Evolutionary conservation across 2,329 filamentous ascomycete species (phyloP).

Genomic region (Metarhizium rileyi): DNA sequence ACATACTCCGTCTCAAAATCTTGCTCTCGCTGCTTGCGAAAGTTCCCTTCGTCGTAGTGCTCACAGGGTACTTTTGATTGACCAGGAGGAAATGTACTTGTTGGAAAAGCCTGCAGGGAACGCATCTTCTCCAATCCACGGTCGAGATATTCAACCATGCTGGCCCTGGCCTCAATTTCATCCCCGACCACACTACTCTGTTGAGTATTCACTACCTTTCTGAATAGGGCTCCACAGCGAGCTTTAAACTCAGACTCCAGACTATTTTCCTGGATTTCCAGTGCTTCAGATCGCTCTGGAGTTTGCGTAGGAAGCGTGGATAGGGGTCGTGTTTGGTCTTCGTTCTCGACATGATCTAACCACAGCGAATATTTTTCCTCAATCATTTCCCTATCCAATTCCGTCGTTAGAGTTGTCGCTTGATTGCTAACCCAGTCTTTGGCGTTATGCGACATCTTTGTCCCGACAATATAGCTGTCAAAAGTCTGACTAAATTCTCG

Average conservation of each 20-base stretch:
- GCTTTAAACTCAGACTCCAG: slow-evolving; percentile 40
- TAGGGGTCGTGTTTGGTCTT: slow-evolving; percentile 28
- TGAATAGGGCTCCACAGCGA: slow-evolving; percentile 35
- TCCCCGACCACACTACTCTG: slow-evolving; percentile 17
- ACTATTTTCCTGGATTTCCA: slow-evolving; percentile 35
- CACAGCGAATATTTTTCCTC: slow-evolving; percentile 34
- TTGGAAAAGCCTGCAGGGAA: slow-evolving; percentile 10
- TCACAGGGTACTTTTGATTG: slow-evolving; percentile 20
- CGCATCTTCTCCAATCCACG: slow-evolving; percentile 36
- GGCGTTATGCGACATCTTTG: slow-evolving; percentile 31
- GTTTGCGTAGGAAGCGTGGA: slow-evolving; percentile 29
- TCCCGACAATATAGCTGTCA: slow-evolving; percentile 37
- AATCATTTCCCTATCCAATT: slow-evolving; percentile 17
- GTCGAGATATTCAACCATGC: slow-evolving; percentile 39
- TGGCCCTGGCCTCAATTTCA: slow-evolving; percentile 34
- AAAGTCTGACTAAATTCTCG: slow-evolving; percentile 45
- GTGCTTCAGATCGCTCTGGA: slow-evolving; percentile 28
- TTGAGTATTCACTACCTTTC: slow-evolving; percentile 30
- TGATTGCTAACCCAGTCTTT: slow-evolving; percentile 28
- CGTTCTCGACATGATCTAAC: slow-evolving; percentile 32
- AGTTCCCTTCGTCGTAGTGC: slow-evolving; percentile 14
- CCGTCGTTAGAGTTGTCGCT: slow-evolving; percentile 8
- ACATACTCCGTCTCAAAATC: slow-evolving; percentile 26
- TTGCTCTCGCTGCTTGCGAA: slow-evolving; percentile 16
- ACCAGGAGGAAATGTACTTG: slow-evolving; percentile 15